Conservation (phyloP, 345 rosid species). For the Rhodamnia rubescens region DNA sequence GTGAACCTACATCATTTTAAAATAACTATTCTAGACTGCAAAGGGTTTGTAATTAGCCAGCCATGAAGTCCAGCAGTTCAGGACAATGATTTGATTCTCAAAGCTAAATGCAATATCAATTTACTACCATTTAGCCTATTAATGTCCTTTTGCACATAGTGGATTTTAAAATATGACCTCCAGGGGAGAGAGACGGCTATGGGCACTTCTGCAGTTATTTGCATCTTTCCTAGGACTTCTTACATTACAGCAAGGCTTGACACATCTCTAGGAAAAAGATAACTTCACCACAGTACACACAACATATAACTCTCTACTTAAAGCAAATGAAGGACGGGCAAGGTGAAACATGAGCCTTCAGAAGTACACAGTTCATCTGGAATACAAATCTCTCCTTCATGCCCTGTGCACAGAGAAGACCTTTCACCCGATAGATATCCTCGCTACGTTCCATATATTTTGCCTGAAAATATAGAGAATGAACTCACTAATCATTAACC, state of each 20-base stretch:
- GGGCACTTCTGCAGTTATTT: not conserved
- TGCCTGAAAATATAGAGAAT: conserved; percentile 31
- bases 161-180: not conserved
- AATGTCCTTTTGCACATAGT: not conserved
- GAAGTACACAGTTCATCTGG: conserved; percentile 36
- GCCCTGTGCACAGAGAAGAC: not conserved
- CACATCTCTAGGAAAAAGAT: not conserved
- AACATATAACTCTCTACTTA: no score
- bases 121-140: not conserved
- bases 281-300: not conserved
- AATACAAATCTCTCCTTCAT: conserved; percentile 87
- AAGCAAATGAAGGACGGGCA: no score
- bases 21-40: not conserved
- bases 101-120: not conserved
- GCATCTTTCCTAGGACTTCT: not conserved
- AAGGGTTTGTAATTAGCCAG: not conserved
- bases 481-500: not conserved
- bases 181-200: not conserved
- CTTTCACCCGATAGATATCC: conserved; percentile 15
- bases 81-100: not conserved
- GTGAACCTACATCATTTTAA: not conserved
- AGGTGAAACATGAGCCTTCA: not conserved
- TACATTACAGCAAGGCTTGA: not conserved
- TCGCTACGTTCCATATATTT: conserved; percentile 82
- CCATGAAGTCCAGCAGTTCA: not conserved